Conservation (phyloP, 1,284 basidiomycete genomes). For the Apiotrichum sp. region DNA sequence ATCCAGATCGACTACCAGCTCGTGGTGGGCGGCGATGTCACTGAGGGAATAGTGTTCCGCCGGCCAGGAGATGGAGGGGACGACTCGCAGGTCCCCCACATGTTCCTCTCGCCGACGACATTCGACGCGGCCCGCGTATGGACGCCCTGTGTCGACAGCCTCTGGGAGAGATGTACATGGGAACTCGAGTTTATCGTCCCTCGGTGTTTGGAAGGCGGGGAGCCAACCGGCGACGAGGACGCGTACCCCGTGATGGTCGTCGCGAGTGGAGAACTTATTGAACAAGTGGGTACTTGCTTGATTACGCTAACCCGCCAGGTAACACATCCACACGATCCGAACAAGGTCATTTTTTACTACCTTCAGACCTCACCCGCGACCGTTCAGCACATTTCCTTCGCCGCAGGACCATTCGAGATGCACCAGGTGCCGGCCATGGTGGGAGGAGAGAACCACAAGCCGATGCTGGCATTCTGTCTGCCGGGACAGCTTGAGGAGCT, state of each 20-base stretch:
- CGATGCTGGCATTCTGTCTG: constrained; percentile 87
- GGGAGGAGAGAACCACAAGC: constrained; percentile 57
- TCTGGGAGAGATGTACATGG: constrained; percentile 98
- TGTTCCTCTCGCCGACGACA: constrained; percentile 81
- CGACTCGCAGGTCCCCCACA: constrained; percentile 77
- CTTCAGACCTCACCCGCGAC: constrained; percentile 82
- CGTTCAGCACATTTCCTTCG: constrained; percentile 92
- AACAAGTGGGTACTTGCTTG: constrained; percentile 59
- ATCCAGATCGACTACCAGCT: constrained; percentile 45
- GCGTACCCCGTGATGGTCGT: constrained; percentile 76
- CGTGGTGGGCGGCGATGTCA: constrained; percentile 30
- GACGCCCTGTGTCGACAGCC: constrained; percentile 92
- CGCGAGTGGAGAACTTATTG: constrained; percentile 87
- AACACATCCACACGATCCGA: constrained; percentile 86
- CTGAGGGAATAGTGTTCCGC: constrained; percentile 43
- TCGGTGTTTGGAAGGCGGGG: constrained; percentile 65
- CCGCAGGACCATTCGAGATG: constrained; percentile 88
- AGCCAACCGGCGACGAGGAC: constrained; percentile 48
- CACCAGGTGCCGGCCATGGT: constrained; percentile 61
- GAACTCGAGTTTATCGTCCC: constrained; percentile 96
- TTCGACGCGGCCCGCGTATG: constrained; percentile 89
- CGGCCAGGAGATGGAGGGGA: constrained; percentile 37
- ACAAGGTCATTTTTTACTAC: constrained; percentile 92
- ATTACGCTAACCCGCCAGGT: constrained; percentile 53
- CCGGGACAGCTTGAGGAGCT: constrained; percentile 69